A percentile compares a stretch with the other conserved stretches of the same genome.
Conservation (phyloP, 257 asterid genomes). For the Striga asiatica region DNA sequence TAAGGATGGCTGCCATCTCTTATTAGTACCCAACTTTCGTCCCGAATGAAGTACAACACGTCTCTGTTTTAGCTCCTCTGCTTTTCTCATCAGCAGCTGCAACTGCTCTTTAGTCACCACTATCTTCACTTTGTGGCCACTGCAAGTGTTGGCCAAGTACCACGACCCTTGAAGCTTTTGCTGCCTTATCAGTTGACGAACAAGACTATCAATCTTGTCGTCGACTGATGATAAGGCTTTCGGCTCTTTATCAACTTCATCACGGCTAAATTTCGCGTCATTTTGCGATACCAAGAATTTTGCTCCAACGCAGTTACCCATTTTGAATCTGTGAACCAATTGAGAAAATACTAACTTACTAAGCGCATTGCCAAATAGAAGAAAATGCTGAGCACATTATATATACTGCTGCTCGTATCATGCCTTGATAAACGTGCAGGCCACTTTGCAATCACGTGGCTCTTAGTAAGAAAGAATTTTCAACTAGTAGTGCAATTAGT, state of each 20-base stretch:
- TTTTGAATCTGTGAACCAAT: conserved; percentile 3
- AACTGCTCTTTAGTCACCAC: conserved; percentile 42
- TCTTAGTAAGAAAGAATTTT: too few species aligned
- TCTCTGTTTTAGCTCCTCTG: conserved; percentile 21
- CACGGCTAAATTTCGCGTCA: too few species aligned
- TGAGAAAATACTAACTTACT: too few species aligned
- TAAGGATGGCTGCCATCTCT: conserved; percentile 49
- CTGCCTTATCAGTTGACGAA: conserved; percentile 4
- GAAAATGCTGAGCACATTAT: not conserved
- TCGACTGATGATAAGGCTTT: conserved; percentile 1
- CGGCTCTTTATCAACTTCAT: conserved; percentile 5
- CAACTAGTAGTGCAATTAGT: too few species aligned
- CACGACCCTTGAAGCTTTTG: not conserved
- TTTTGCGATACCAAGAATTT: conserved; percentile 1
- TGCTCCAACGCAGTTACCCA: conserved; percentile 31
- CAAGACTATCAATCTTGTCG: not conserved
- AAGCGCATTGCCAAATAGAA: too few species aligned
- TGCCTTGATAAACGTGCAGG: not conserved
- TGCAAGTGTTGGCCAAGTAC: conserved; percentile 11
- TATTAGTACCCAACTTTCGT: too few species aligned
- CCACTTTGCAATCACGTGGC: not conserved
- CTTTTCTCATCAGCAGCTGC: conserved; percentile 28
- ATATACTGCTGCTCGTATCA: not conserved
- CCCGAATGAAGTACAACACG: conserved; percentile 14
- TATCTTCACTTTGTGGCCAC: conserved; percentile 37